Evolutionary conservation across 441 rosid species (phyloP).

Genomic region (Erysimum cheiri): DNA sequence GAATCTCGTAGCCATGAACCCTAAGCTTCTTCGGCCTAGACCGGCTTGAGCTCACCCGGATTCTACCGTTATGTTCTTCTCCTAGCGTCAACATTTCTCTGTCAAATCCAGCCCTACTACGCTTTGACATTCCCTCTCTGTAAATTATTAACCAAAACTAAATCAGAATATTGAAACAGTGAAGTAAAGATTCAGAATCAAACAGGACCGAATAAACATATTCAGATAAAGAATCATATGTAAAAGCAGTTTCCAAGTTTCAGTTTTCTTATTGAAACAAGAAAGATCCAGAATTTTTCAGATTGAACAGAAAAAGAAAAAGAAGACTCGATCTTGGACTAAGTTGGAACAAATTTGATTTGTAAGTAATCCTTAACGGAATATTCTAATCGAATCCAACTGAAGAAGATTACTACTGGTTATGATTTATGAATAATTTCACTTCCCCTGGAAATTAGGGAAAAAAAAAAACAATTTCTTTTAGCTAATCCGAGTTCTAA

Average conservation of each 20-base stretch:
- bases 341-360: not conserved
- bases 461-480: not conserved
- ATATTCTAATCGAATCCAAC: not conserved
- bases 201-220: not conserved
- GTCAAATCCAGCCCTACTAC: conserved; percentile 45
- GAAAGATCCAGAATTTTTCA: not conserved
- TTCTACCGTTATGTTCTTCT: conserved; percentile 37
- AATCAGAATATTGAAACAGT: not conserved
- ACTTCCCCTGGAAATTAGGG: not conserved
- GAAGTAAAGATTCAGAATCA: not conserved
- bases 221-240: not conserved
- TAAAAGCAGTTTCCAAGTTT: not conserved
- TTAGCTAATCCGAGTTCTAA: conserved; percentile 19
- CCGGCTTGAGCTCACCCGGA: conserved; percentile 22
- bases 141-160: conserved; percentile 41
- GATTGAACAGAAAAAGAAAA: not conserved
- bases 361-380: not conserved
- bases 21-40: conserved; percentile 40
- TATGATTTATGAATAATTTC: not conserved
- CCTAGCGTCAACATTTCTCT: conserved; percentile 41
- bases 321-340: not conserved
- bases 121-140: conserved; percentile 49
- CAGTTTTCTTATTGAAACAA: not conserved
- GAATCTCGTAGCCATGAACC: conserved; percentile 33
- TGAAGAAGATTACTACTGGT: not conserved